phyloP scores from a whole-genome alignment of 768 basidiomycete genomes.

The Amanita subjunquillea region DNA sequence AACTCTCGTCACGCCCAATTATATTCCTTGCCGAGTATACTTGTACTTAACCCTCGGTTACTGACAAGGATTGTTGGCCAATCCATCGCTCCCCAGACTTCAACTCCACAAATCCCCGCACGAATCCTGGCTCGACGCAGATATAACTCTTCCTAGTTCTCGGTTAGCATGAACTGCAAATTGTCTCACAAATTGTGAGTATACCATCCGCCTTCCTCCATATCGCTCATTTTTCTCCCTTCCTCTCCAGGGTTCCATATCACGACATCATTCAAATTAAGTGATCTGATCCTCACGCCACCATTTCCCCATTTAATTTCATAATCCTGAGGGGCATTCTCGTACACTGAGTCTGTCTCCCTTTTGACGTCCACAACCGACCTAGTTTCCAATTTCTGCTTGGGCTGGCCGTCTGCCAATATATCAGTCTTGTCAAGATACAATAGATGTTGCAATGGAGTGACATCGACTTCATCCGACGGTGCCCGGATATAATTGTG shows the following conservation, averaged over 20 bases:
- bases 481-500: constrained; percentile 82
- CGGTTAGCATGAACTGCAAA: neutral
- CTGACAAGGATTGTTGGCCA: constrained; percentile 62
- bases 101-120: constrained; percentile 58
- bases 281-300: constrained; percentile 39
- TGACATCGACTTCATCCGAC: constrained; percentile 45
- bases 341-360: constrained; percentile 73
- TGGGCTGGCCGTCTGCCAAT: constrained; percentile 36
- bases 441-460: constrained; percentile 48
- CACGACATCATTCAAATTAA: constrained; percentile 71
- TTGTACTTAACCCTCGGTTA: constrained; percentile 15
- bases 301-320: constrained; percentile 51
- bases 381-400: constrained; percentile 48
- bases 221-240: constrained; percentile 73
- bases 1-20: no score
- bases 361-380: constrained; percentile 53
- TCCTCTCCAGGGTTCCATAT: constrained; percentile 87
- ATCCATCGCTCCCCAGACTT: constrained; percentile 62
- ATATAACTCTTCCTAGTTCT: constrained; percentile 70
- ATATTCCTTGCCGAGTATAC: no score
- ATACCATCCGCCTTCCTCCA: constrained; percentile 88
- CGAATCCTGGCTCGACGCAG: constrained; percentile 88
- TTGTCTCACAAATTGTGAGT: constrained; percentile 2
- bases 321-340: constrained; percentile 46
- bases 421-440: constrained; percentile 80